phyloP scores from a whole-genome alignment of 805 yeast genomes.

The Myxozyma vanderwaltii region DNA sequence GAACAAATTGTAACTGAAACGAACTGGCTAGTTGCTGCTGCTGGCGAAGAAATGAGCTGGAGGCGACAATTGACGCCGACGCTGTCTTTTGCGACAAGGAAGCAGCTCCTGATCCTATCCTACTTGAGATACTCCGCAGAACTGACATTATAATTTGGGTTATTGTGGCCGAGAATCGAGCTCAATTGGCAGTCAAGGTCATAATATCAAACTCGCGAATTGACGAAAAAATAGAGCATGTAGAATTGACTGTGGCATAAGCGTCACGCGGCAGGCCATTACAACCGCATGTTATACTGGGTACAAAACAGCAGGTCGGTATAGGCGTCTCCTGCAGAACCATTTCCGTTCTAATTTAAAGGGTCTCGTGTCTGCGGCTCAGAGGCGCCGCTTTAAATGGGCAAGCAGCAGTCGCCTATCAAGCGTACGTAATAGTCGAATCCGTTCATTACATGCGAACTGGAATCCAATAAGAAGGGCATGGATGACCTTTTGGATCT shows the following conservation, averaged over 20 bases:
- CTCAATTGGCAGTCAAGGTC: not conserved
- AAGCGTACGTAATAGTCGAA: too few species aligned
- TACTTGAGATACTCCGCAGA: not conserved
- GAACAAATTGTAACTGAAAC: constrained; percentile 46
- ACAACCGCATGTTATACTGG: not conserved
- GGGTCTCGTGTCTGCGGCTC: constrained; percentile 14
- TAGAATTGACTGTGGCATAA: not conserved
- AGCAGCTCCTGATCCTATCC: not conserved
- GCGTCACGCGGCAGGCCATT: not conserved
- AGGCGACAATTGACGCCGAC: not conserved
- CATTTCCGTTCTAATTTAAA: not conserved
- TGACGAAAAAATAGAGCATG: constrained; percentile 3
- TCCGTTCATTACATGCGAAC: too few species aligned
- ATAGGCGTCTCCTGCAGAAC: not conserved
- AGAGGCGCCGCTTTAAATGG: not conserved
- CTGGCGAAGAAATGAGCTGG: not conserved
- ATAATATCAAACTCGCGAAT: not conserved
- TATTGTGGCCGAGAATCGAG: not conserved
- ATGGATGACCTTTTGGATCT: constrained; percentile 32
- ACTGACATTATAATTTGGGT: constrained; percentile 3
- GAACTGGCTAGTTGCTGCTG: not conserved
- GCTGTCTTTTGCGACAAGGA: not conserved
- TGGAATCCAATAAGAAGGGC: not conserved
- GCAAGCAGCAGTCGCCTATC: too few species aligned
- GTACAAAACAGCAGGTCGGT: not conserved